Evolutionary conservation across 257 asterid genomes (phyloP), one percentile per base, ranked within the genome.

Genomic region (Petunia secreta): DNA sequence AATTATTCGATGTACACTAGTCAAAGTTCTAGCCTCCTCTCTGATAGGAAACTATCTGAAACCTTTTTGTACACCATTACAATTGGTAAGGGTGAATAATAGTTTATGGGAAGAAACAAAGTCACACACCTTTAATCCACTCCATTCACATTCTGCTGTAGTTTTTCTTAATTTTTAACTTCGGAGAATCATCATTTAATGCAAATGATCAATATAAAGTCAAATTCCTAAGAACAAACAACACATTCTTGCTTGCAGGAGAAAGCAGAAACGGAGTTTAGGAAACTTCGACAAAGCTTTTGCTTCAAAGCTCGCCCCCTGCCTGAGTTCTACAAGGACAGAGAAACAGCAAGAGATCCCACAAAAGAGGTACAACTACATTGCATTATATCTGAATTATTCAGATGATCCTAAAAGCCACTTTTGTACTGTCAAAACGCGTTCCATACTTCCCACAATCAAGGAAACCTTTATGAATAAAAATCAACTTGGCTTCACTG

Each of bases 221-320:
- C 62, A 57, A 57, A 34, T 48, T 71, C 1, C 6, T 48, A 46
- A 16, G 43, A 48, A 25, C 6, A 48, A 48, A 25, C 63, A 57
- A 57, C 6, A 3, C 63, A 57, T 3, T 50, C 69, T 46, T 65
- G 2, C 55, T 34, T 82, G 85, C 97, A 94, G 99, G 97, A 91
- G 86, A 94, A 93, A 85, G 93, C 97, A 79, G 98, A 91, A 82
- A 81, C 84, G 0, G 91, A 91, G 63, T 75, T 91, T 25, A 88
- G 91, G 69, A 94, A 85, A 86, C 86, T 96, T 77, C 74, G 96
- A 38, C 91, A 87, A 67, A 88, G 89, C 85, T 87, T 92, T 46
- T 96, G 98, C 89, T 94, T 94, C 88, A 94, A 91, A 88, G 91
- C 97, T 80, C 90, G 93, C 1, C 93, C 97, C 46, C 86, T 88